Base-by-base conservation (phyloP, 441 rosid genomes). In the Arabidopsis lyrata region DNA sequence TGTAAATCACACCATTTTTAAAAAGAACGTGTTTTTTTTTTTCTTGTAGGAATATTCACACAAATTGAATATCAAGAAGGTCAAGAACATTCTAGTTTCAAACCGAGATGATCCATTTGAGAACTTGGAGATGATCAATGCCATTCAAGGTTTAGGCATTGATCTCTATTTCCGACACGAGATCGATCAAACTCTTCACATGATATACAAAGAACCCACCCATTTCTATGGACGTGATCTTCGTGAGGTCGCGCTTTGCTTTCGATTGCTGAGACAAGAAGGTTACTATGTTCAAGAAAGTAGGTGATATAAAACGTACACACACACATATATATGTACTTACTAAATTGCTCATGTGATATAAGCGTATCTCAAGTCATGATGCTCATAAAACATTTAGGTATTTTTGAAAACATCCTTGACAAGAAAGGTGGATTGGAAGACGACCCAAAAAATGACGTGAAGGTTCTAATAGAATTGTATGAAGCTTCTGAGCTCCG, bases 221-320 rank as follows among this genome's bases (percentile, higher is more conserved):
- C 36, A 52, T n/a, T 22, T 58, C 13, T 6, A 29, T 22, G 42
- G 54, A 4, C 5, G 67, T 5, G 76, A 74, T 45, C 86, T 86
- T 36, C 59, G 42, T 24, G 81, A 83, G 77, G 68, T 60, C 22
- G 76, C 90, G 2, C 87, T 87, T 76, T 70, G 82, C 42, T 88
- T 86, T 77, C 77, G 91, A 48, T 39, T 91, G 36, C 73, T 89
- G n/a, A 84, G 91, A 49, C 95, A 89, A 76, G 76, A 75, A 63
- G 95, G 89, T 49, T 76, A 80, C 72, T 29, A 68, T 29, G 86
- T 86, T 8, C 70, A 81, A 49, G 48, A 80, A 72, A 83, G 85
- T 87, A 16, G 4, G 72, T 2, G n/a, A 55, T 32, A 62, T 38
- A 62, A 29, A 27, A 8, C 34, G 10, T 48, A 20, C 13, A 16